Conservation (phyloP, 2,329 filamentous ascomycete genomes). For the Colletotrichum cuscutae region DNA sequence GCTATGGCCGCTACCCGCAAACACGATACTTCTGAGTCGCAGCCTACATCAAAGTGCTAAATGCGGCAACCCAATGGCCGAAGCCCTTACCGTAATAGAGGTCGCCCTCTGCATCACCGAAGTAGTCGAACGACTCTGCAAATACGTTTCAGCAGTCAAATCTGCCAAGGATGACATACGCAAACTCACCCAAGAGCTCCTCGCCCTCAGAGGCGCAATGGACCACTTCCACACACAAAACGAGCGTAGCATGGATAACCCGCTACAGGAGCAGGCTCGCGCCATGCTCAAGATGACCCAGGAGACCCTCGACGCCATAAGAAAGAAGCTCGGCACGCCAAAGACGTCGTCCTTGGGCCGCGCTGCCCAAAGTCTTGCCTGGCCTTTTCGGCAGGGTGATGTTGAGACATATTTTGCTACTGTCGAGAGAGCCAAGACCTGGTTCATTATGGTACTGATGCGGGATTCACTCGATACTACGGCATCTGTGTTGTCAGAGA, state of each 20-base stretch:
- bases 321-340: constrained; percentile 32
- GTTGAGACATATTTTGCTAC: constrained; percentile 37
- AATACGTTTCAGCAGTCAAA: constrained; percentile 34
- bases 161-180: constrained; percentile 39
- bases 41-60: neutral
- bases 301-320: constrained; percentile 37
- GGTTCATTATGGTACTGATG: constrained; percentile 41
- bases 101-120: constrained; percentile 35
- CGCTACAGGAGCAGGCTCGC: constrained; percentile 24
- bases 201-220: constrained; percentile 39
- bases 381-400: constrained; percentile 37
- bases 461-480: constrained; percentile 37
- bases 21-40: neutral
- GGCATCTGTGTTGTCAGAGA: constrained; percentile 35
- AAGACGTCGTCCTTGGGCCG: constrained; percentile 31
- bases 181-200: constrained; percentile 39
- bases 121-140: constrained; percentile 37
- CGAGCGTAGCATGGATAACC: neutral
- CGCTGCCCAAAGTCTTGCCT: constrained; percentile 31
- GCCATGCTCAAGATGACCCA: constrained; percentile 38
- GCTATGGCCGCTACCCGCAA: neutral
- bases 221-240: constrained; percentile 36
- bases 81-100: constrained; percentile 36
- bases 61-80: constrained; percentile 33
- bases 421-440: constrained; percentile 39